Percentiles rank a stretch among this genome's conserved stretches.
These are phyloP conservation scores for Ligustrum vulgare DNA, from an alignment of 257 asterid genomes.

Conservation along the genomic window DNA sequence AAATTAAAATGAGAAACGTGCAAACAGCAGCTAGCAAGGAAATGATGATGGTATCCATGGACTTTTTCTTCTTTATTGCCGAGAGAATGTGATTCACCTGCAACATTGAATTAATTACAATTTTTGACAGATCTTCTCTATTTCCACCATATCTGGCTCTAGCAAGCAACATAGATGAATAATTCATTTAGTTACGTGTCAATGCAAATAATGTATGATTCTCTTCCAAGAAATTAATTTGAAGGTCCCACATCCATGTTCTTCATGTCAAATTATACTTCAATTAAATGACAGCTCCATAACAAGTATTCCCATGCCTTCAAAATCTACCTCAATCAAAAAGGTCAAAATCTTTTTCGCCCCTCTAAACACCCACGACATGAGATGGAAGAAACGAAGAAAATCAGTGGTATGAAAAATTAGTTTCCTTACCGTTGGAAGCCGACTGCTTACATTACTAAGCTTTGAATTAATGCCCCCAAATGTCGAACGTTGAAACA, in stretches of 20 bases:
- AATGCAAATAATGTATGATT: background rate
- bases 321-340: background rate
- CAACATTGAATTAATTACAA: conserved; percentile 23
- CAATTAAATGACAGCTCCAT: background rate
- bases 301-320: background rate
- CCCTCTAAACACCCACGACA: no score
- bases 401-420: background rate
- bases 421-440: conserved; percentile 61
- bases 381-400: no score
- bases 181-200: background rate
- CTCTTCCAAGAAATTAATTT: background rate
- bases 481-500: conserved; percentile 88
- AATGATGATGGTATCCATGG: conserved; percentile 86
- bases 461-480: conserved; percentile 89
- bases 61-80: conserved; percentile 85
- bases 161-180: background rate
- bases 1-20: conserved; percentile 71
- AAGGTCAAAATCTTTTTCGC: background rate
- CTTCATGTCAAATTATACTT: background rate
- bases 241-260: background rate
- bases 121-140: background rate
- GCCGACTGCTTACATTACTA: conserved; percentile 93
- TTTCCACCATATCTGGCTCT: conserved; percentile 12
- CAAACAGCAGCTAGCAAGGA: conserved; percentile 89
- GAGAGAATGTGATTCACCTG: conserved; percentile 81